Conservation (phyloP, 2,329 filamentous ascomycete species). For the Microascus cirrosus region DNA sequence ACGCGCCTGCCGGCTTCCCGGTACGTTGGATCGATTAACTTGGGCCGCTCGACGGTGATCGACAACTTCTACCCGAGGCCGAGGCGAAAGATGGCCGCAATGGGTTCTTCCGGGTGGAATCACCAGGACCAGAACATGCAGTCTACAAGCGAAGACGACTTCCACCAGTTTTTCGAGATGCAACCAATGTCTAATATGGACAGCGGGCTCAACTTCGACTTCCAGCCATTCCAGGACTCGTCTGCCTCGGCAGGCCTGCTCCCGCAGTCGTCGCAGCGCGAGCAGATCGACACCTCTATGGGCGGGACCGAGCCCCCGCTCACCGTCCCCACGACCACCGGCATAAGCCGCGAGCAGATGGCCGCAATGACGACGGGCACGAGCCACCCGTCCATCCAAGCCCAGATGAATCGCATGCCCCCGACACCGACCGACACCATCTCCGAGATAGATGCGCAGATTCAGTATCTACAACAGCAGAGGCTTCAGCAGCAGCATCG, state of each 20-base stretch:
- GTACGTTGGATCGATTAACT: background rate
- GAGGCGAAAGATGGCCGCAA: constrained; percentile 11
- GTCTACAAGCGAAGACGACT: constrained; percentile 44
- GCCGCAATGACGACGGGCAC: constrained; percentile 34
- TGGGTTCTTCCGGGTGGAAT: constrained; percentile 44
- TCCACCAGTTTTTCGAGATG: constrained; percentile 54
- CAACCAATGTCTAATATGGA: constrained; percentile 39
- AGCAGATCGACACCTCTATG: constrained; percentile 39
- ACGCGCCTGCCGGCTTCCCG: background rate
- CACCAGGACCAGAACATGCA: constrained; percentile 44
- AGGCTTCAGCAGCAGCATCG: constrained; percentile 49
- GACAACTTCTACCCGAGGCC: background rate
- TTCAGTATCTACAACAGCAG: constrained; percentile 54
- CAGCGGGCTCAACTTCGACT: constrained; percentile 49
- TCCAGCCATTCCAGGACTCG: constrained; percentile 38
- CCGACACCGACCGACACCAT: constrained; percentile 38
- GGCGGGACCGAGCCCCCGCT: constrained; percentile 28
- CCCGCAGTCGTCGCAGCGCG: constrained; percentile 16
- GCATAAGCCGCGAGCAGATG: constrained; percentile 21
- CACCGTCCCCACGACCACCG: constrained; percentile 16
- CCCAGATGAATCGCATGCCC: constrained; percentile 32
- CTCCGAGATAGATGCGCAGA: constrained; percentile 52
- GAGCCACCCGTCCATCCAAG: constrained; percentile 32
- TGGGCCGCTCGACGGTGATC: background rate
- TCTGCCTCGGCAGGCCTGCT: constrained; percentile 20